phyloP scores from a whole-genome alignment of 305 asterid species.

The Stenogyne calaminthoides region DNA sequence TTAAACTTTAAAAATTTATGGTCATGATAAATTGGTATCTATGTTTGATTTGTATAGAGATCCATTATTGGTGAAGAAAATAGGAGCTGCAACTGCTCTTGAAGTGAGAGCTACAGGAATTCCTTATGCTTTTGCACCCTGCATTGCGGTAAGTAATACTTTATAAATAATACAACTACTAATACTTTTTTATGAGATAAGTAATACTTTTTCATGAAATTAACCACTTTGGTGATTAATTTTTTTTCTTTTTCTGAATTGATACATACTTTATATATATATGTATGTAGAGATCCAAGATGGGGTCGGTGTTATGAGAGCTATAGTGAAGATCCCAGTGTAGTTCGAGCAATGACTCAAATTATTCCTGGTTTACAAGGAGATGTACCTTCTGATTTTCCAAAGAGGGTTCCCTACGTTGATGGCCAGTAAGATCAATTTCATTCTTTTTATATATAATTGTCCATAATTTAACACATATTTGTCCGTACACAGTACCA shows the following conservation, averaged over 20 bases:
- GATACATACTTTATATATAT: too few relatives aligned
- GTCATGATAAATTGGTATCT: not conserved
- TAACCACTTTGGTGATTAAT: too few relatives aligned
- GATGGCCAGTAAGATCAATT: constrained; percentile 44
- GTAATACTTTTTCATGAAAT: too few relatives aligned
- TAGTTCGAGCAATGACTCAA: constrained; percentile 50
- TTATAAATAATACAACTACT: too few relatives aligned
- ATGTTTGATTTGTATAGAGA: constrained; percentile 18
- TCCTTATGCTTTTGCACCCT: constrained; percentile 62
- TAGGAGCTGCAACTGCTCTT: constrained; percentile 75
- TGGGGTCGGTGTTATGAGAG: constrained; percentile 63
- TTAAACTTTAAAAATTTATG: not conserved
- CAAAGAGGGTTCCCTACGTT: constrained; percentile 43
- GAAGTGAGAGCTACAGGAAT: constrained; percentile 72
- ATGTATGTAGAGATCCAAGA: constrained; percentile 62
- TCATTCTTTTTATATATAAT: too few relatives aligned
- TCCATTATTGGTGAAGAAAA: constrained; percentile 42
- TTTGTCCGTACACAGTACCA: too few relatives aligned
- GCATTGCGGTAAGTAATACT: constrained; percentile 54
- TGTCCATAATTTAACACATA: too few relatives aligned
- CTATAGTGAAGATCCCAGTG: constrained; percentile 45
- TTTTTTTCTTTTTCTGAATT: not conserved
- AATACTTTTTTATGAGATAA: too few relatives aligned
- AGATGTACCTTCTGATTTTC: constrained; percentile 35
- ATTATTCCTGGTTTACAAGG: constrained; percentile 53